These are phyloP conservation scores for Wickerhamiella parazyma DNA, from an alignment of 805 yeast species.

Conservation along the genomic window DNA sequence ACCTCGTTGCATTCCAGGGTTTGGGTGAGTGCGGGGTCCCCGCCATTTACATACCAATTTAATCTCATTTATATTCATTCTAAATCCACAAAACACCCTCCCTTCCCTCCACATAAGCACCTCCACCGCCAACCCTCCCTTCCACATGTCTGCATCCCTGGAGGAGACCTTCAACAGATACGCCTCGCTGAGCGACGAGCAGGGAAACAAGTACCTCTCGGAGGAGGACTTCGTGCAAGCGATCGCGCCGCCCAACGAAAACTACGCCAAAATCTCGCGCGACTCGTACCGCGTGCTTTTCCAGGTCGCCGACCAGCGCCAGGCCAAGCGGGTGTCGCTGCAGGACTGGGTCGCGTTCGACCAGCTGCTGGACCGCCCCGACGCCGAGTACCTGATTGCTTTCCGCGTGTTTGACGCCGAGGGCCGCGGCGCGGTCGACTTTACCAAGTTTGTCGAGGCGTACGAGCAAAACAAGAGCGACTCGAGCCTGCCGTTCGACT, in stretches of 20 bases:
- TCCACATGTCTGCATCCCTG: conserved; percentile 6
- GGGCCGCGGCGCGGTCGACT: conserved; percentile 29
- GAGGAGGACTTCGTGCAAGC: conserved; percentile 33
- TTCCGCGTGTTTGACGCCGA: conserved; percentile 32
- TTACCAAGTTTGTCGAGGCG: conserved; percentile 27
- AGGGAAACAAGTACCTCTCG: conserved; percentile 26
- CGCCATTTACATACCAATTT: too few relatives aligned
- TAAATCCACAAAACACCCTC: too few relatives aligned
- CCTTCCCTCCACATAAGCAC: too few relatives aligned
- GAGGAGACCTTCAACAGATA: conserved; percentile 14
- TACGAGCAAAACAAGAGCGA: conserved; percentile 27
- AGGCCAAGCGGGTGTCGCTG: conserved; percentile 52
- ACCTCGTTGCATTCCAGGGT: not conserved
- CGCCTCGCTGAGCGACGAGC: conserved; percentile 19
- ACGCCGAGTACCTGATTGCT: conserved; percentile 42
- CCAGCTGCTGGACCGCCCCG: conserved; percentile 38
- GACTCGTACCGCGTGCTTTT: conserved; percentile 61
- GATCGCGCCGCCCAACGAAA: conserved; percentile 32
- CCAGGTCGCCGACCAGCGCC: conserved; percentile 60
- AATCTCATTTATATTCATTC: too few relatives aligned
- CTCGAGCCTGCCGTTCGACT: conserved; percentile 30
- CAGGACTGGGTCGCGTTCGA: conserved; percentile 67
- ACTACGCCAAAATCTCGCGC: conserved; percentile 40
- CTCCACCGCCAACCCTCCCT: not conserved
- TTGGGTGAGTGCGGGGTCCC: conserved; percentile 5